phyloP scores from a whole-genome alignment of 2,329 filamentous ascomycete species.

The Penicillium sp. region DNA sequence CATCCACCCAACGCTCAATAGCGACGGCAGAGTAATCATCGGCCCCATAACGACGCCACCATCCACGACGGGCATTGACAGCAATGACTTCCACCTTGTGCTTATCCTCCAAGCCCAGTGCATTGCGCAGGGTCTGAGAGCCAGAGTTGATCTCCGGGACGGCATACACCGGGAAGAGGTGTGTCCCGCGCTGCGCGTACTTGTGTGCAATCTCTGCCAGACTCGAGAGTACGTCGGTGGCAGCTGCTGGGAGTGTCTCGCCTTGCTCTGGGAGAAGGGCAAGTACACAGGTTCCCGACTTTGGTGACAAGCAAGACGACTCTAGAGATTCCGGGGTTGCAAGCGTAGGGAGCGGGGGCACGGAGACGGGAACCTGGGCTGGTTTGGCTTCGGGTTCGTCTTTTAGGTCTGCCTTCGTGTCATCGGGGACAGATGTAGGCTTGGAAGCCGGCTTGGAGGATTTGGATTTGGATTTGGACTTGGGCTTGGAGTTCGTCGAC shows the following conservation, averaged over 20 bases:
- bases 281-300: slow-evolving; percentile 78
- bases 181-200: slow-evolving; percentile 60
- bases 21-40: slow-evolving; percentile 45
- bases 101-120: slow-evolving; percentile 57
- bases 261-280: slow-evolving; percentile 60
- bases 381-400: slow-evolving; percentile 42
- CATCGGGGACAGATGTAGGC: slow-evolving; percentile 49
- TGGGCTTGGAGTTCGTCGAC: slow-evolving; percentile 25
- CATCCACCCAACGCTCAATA: slow-evolving; percentile 82
- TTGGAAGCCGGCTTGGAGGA: slow-evolving; percentile 47
- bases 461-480: slow-evolving; percentile 37
- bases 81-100: slow-evolving; percentile 67
- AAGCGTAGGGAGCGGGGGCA: slow-evolving; percentile 64
- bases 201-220: slow-evolving; percentile 73
- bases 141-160: slow-evolving; percentile 61
- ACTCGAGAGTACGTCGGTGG: slow-evolving; percentile 54
- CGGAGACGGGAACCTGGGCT: slow-evolving; percentile 50
- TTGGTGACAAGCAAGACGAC: slow-evolving; percentile 67
- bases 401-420: slow-evolving; percentile 18
- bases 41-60: slow-evolving; percentile 69
- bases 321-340: slow-evolving; percentile 60
- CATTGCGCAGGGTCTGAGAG: slow-evolving; percentile 52
- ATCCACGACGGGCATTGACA: slow-evolving; percentile 76
- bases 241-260: slow-evolving; percentile 41
- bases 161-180: slow-evolving; percentile 78